A percentile compares a stretch with the other conserved stretches of the same genome.
Conservation (phyloP, 495 filamentous ascomycete species). For the Sphaerosporella brunnea region DNA sequence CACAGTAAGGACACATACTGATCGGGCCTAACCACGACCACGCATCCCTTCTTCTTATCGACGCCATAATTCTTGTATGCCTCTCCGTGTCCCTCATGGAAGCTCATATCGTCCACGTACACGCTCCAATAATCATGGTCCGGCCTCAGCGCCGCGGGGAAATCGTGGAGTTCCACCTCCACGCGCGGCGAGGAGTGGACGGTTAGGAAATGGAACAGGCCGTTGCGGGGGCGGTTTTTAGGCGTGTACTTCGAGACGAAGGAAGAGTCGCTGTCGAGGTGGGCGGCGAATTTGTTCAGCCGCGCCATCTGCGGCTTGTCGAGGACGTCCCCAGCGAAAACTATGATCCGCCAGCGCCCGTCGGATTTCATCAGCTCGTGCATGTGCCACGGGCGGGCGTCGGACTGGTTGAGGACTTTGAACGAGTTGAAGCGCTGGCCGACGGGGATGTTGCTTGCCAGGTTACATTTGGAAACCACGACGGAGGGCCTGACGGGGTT, state of each 20-base stretch:
- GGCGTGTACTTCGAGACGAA: constrained; percentile 34
- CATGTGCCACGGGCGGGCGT: constrained; percentile 40
- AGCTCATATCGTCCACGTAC: constrained; percentile 49
- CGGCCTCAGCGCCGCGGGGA: constrained; percentile 33
- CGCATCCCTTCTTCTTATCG: constrained; percentile 34
- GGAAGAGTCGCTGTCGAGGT: constrained; percentile 34
- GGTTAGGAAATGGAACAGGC: constrained; percentile 31
- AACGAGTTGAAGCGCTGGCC: constrained; percentile 43
- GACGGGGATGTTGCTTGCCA: constrained; percentile 32
- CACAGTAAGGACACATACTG: constrained; percentile 36
- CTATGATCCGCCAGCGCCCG: constrained; percentile 41
- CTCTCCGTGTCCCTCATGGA: constrained; percentile 46
- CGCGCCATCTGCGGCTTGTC: constrained; percentile 30
- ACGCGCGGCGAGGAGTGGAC: constrained; percentile 32
- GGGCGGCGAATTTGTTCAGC: constrained; percentile 32
- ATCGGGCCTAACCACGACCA: constrained; percentile 49
- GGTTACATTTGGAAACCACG: constrained; percentile 5
- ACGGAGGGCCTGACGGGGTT: not conserved
- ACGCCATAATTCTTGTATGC: constrained; percentile 46
- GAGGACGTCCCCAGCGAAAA: constrained; percentile 39
- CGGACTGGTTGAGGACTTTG: constrained; percentile 38
- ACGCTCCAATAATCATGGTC: constrained; percentile 31
- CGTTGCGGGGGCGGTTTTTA: not conserved
- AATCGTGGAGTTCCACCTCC: constrained; percentile 32
- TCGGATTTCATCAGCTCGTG: constrained; percentile 35